Percentiles rank a stretch among this genome's conserved stretches.
Conservation (phyloP, 179 eudicot species). For the Beta corolliflora region DNA sequence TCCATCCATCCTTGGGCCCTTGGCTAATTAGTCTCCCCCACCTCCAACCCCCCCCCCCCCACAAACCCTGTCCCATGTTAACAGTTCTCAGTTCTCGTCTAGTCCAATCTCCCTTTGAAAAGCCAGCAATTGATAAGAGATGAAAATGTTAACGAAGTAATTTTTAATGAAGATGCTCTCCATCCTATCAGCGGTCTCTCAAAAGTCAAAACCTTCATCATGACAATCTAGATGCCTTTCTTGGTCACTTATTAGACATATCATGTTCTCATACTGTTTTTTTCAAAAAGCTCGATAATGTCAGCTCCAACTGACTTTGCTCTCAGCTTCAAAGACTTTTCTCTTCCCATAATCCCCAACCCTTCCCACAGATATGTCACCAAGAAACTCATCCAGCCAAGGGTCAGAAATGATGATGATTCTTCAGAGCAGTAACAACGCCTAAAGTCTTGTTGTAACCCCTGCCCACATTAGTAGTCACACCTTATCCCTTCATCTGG, state of each 20-base stretch:
- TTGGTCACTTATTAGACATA: too few species aligned
- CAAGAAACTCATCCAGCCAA: not conserved
- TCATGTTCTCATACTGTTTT: not conserved
- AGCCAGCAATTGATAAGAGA: not conserved
- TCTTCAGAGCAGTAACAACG: too few species aligned
- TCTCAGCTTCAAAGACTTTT: not conserved
- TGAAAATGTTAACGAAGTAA: not conserved
- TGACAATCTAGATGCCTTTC: not conserved
- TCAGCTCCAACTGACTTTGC: not conserved
- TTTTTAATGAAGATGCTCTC: not conserved
- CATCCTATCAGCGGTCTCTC: not conserved
- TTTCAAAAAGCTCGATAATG: not conserved
- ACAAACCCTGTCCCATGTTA: not conserved
- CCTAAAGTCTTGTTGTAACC: not conserved
- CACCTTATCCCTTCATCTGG: not conserved
- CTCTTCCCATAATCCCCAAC: not conserved
- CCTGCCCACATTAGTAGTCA: not conserved
- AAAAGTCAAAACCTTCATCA: not conserved
- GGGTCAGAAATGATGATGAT: too few species aligned
- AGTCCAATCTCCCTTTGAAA: not conserved
- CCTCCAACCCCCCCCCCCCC: too few species aligned
- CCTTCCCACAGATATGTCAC: not conserved
- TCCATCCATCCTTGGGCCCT: not conserved
- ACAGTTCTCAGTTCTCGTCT: not conserved
- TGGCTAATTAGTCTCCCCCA: not conserved